A percentile compares a stretch with the other conserved stretches of the same genome.
These are phyloP conservation scores for Clavaria fumosa DNA, from an alignment of 768 basidiomycete species.

Conservation along the genomic window DNA sequence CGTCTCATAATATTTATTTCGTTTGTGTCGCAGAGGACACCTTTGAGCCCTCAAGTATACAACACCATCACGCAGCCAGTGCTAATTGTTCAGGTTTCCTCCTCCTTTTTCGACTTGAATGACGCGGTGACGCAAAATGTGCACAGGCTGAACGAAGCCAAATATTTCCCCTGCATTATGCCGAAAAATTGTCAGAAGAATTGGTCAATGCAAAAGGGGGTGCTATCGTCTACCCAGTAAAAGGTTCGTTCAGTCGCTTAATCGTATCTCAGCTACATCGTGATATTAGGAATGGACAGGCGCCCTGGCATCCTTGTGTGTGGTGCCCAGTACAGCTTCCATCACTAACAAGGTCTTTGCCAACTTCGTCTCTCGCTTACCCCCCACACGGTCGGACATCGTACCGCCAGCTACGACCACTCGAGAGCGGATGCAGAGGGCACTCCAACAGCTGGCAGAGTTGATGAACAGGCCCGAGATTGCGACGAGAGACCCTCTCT, in stretches of 20 bases:
- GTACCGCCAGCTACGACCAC: slow-evolving; percentile 19
- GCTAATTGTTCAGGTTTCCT: slow-evolving; percentile 49
- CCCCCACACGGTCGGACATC: slow-evolving; percentile 35
- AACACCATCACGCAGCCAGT: slow-evolving; percentile 46
- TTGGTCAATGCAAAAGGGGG: slow-evolving; percentile 35
- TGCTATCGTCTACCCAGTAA: slow-evolving; percentile 40
- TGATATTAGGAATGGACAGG: no score
- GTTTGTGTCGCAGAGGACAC: slow-evolving; percentile 32
- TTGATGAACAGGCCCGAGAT: slow-evolving; percentile 32
- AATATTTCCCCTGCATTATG: slow-evolving; percentile 37
- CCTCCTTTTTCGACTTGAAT: slow-evolving; percentile 1
- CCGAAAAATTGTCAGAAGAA: slow-evolving; percentile 35
- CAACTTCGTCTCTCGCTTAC: slow-evolving; percentile 45
- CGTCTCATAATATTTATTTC: not conserved
- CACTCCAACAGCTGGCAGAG: slow-evolving; percentile 37
- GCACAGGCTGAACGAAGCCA: slow-evolving; percentile 45
- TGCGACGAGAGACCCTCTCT: slow-evolving; percentile 36
- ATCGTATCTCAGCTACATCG: no score
- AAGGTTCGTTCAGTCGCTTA: slow-evolving; percentile 27
- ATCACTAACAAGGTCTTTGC: slow-evolving; percentile 47
- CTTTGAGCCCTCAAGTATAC: slow-evolving; percentile 31
- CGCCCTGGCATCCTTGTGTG: slow-evolving; percentile 36
- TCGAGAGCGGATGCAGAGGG: slow-evolving; percentile 36
- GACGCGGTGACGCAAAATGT: no score
- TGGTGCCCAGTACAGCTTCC: slow-evolving; percentile 40